A percentile compares a stretch with the other conserved stretches of the same genome.
Conservation (phyloP, 1,284 basidiomycete genomes). For the Trichosporon ovoides region DNA sequence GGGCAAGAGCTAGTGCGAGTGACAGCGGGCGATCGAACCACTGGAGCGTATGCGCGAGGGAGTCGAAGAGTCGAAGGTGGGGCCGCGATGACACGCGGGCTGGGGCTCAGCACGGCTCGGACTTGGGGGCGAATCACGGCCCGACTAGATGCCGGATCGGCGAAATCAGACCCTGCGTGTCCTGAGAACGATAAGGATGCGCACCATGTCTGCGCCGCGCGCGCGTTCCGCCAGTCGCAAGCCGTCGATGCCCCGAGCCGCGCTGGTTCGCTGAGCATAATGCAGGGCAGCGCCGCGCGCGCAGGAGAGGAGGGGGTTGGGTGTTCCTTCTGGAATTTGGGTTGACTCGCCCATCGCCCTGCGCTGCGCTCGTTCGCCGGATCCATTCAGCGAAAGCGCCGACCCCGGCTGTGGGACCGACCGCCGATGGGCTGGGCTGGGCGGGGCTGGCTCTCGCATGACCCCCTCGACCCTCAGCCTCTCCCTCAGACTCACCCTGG, state of each 20-base stretch:
- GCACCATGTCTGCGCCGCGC: not conserved
- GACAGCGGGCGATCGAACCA: too few relatives aligned
- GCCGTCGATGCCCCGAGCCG: not conserved
- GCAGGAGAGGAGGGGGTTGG: not conserved
- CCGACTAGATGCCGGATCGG: constrained; percentile 3
- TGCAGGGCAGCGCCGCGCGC: not conserved
- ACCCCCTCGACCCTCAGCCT: too few relatives aligned
- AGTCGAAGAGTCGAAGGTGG: not conserved
- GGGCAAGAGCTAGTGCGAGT: not conserved
- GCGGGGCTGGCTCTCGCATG: too few relatives aligned
- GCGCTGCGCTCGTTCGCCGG: not conserved
- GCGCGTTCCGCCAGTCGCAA: not conserved
- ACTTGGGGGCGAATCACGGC: not conserved
- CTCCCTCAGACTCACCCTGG: too few relatives aligned
- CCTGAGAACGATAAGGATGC: constrained; percentile 3
- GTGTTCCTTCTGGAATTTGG: constrained; percentile 5
- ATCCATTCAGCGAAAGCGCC: too few relatives aligned
- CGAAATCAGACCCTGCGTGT: not conserved
- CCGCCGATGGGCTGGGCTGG: too few relatives aligned
- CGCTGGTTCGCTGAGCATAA: not conserved
- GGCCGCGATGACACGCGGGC: not conserved
- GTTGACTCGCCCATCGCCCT: constrained; percentile 3
- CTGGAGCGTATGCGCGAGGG: too few relatives aligned
- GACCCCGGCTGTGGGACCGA: too few relatives aligned
- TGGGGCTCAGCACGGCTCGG: not conserved